Conservation (phyloP, 1,284 basidiomycete species). For the Flammula alnicola region DNA sequence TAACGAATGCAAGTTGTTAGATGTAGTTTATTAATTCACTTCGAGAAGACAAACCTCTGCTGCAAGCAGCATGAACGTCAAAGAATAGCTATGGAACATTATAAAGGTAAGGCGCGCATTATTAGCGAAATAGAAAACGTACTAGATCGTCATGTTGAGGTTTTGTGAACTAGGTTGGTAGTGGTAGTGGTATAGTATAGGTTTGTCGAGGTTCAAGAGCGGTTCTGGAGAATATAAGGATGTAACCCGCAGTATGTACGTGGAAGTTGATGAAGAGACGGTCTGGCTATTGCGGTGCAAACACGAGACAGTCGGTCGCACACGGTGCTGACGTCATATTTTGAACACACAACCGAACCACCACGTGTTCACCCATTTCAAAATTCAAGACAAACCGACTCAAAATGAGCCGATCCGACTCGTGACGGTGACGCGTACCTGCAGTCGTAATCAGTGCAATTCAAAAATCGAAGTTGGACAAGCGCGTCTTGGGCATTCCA, state of each 20-base stretch:
- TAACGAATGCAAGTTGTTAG: slow-evolving; percentile 25
- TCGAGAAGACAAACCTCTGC: slow-evolving; percentile 52
- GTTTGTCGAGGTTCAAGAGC: slow-evolving; percentile 5
- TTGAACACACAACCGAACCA: slow-evolving; percentile 11
- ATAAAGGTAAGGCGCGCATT: neutral
- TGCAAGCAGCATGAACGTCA: slow-evolving; percentile 79
- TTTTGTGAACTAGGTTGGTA: slow-evolving; percentile 2
- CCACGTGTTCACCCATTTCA: slow-evolving; percentile 25
- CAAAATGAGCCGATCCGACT: slow-evolving; percentile 8
- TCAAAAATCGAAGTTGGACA: slow-evolving; percentile 10
- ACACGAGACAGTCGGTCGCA: slow-evolving; percentile 13
- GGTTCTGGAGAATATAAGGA: slow-evolving; percentile 3
- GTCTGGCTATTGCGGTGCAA: neutral
- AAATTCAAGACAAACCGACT: slow-evolving; percentile 13
- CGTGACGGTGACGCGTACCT: slow-evolving; percentile 30
- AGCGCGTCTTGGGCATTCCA: slow-evolving; percentile 14
- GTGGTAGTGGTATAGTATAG: neutral
- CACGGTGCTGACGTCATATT: slow-evolving; percentile 18
- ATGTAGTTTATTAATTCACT: too few species aligned
- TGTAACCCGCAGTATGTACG: slow-evolving; percentile 12
- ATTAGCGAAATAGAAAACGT: slow-evolving; percentile 29
- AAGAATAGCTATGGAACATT: slow-evolving; percentile 56
- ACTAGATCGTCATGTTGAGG: slow-evolving; percentile 76
- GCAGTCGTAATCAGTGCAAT: slow-evolving; percentile 16
- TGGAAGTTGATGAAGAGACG: slow-evolving; percentile 14